These are phyloP conservation scores for Phytophthora hybrid DNA, from an alignment of 352 stramenopile species.

Conservation along the genomic window DNA sequence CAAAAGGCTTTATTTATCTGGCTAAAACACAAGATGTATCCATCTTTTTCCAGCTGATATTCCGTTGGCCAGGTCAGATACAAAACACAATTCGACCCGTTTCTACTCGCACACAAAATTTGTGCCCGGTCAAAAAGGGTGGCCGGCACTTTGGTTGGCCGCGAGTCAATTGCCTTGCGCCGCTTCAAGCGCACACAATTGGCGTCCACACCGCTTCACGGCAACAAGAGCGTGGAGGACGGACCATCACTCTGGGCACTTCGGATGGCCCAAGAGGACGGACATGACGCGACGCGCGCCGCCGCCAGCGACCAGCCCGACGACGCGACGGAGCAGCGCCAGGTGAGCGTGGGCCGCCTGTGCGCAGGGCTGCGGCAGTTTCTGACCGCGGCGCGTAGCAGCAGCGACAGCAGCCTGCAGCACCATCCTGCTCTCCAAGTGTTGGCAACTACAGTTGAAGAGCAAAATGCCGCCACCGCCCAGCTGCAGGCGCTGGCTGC, in stretches of 20 bases:
- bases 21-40: too few species aligned
- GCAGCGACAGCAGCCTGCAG: not conserved
- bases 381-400: slow-evolving; percentile 7
- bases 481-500: slow-evolving; percentile 67
- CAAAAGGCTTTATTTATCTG: too few species aligned
- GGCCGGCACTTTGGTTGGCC: slow-evolving; percentile 18
- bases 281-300: slow-evolving; percentile 12
- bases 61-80: too few species aligned
- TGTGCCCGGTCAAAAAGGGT: not conserved
- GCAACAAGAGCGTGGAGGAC: slow-evolving; percentile 12
- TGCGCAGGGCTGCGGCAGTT: slow-evolving; percentile 27
- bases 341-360: slow-evolving; percentile 33
- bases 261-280: slow-evolving; percentile 29
- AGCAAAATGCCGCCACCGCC: not conserved
- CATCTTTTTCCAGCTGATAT: too few species aligned
- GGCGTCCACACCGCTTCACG: slow-evolving; percentile 26
- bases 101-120: not conserved
- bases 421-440: slow-evolving; percentile 19
- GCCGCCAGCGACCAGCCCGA: slow-evolving; percentile 12
- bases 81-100: too few species aligned
- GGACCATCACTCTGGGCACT: slow-evolving; percentile 16
- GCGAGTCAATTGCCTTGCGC: slow-evolving; percentile 22
- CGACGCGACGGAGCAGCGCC: slow-evolving; percentile 35
- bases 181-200: slow-evolving; percentile 13
- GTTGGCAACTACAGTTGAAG: not conserved